Conservation (phyloP, 257 asterid species). For the Scutellaria minor region DNA sequence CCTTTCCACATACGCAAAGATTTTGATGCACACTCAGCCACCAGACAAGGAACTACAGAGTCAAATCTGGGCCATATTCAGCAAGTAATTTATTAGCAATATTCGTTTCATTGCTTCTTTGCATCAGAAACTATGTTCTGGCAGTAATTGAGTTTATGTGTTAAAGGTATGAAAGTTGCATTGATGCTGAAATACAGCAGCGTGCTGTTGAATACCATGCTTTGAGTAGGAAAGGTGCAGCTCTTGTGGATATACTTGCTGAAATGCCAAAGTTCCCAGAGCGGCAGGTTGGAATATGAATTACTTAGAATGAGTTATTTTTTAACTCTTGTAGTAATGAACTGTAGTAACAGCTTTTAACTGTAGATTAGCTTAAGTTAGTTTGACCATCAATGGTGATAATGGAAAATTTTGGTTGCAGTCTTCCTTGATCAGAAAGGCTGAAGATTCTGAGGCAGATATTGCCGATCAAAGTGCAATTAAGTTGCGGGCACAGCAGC, state of each 20-base stretch:
- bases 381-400: slow-evolving; percentile 24
- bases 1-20: slow-evolving; percentile 89
- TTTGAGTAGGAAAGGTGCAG: slow-evolving; percentile 88
- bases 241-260: slow-evolving; percentile 83
- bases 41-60: slow-evolving; percentile 81
- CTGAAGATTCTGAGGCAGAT: slow-evolving; percentile 92
- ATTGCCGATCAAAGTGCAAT: slow-evolving; percentile 98
- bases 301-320: slow-evolving; percentile 47
- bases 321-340: slow-evolving; percentile 14
- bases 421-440: slow-evolving; percentile 85
- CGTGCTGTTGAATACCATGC: slow-evolving; percentile 90
- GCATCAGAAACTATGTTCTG: slow-evolving; percentile 29
- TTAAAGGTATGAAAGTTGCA: slow-evolving; percentile 84
- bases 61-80: slow-evolving; percentile 82
- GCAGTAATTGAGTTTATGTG: slow-evolving; percentile 24
- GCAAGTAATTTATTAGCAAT: slow-evolving; percentile 52
- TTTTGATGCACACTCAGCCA: slow-evolving; percentile 93
- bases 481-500: slow-evolving; percentile 89
- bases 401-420: slow-evolving; percentile 37
- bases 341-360: slow-evolving; percentile 12
- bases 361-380: slow-evolving; percentile 3
- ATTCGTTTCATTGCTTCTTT: neutral
- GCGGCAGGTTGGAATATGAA: slow-evolving; percentile 66
- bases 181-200: slow-evolving; percentile 95
- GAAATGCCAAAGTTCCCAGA: slow-evolving; percentile 99